phyloP scores from a whole-genome alignment of 148 eudicot genomes.

The Rhododendron molle region DNA sequence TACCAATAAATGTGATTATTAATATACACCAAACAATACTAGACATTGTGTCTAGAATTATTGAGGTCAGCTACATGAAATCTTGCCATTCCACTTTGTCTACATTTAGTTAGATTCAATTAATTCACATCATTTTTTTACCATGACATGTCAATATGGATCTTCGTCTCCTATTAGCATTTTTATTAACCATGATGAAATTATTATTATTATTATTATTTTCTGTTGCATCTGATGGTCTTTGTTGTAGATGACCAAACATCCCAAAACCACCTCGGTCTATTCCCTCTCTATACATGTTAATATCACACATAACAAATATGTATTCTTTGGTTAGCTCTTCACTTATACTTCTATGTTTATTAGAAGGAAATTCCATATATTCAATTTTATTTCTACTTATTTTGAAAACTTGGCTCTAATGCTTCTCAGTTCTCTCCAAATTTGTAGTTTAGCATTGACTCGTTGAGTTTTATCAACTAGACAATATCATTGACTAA shows the following conservation, averaged over 20 bases:
- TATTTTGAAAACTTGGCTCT: neutral
- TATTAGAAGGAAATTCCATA: neutral
- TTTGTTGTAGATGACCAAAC: neutral
- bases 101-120: neutral
- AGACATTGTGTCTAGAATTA: neutral
- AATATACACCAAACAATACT: neutral
- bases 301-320: neutral
- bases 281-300: neutral
- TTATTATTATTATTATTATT: neutral
- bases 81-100: neutral
- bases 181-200: neutral
- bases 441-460: neutral
- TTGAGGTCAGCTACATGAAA: neutral
- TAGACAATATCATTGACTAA: neutral
- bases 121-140: neutral
- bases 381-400: neutral
- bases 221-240: neutral
- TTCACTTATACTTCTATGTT: neutral
- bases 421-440: neutral
- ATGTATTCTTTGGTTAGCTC: neutral
- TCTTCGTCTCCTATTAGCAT: neutral
- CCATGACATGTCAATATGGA: neutral
- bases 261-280: neutral
- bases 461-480: neutral
- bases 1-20: neutral